Conservation (phyloP, 2,329 filamentous ascomycete genomes). For the Mycosphaerelloides madeirae region DNA sequence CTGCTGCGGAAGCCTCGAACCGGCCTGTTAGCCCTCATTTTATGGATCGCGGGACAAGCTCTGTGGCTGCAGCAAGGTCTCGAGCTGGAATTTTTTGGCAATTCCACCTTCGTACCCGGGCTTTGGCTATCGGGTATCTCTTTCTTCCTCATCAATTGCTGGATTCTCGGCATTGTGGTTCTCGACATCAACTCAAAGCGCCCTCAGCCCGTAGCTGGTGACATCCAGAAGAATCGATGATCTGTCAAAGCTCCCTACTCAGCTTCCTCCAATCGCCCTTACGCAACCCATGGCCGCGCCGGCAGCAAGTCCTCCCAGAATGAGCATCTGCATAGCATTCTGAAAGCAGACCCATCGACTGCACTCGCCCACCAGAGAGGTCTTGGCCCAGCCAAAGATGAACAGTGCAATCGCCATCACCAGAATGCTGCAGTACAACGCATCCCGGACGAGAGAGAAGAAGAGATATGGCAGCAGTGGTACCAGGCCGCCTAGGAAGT, state of each 20-base stretch:
- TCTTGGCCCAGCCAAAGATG: conserved; percentile 62
- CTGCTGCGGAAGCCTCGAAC: conserved; percentile 57
- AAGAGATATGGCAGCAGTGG: conserved; percentile 68
- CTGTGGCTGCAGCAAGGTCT: conserved; percentile 49
- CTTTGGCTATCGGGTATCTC: conserved; percentile 69
- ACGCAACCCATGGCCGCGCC: conserved; percentile 62
- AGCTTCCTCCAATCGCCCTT: conserved; percentile 44
- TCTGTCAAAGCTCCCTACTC: neutral
- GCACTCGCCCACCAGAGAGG: conserved; percentile 46
- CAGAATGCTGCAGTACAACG: conserved; percentile 55
- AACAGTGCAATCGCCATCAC: conserved; percentile 60
- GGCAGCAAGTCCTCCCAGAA: conserved; percentile 62
- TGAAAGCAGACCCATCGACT: conserved; percentile 47
- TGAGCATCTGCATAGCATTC: conserved; percentile 60
- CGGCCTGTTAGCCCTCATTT: conserved; percentile 59
- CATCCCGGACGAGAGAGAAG: conserved; percentile 40
- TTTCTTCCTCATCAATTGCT: conserved; percentile 84
- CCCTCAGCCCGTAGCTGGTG: neutral
- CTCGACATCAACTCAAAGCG: conserved; percentile 50
- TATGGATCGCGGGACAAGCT: conserved; percentile 72
- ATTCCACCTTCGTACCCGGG: conserved; percentile 78
- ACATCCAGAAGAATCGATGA: conserved; percentile 13
- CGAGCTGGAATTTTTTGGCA: conserved; percentile 57
- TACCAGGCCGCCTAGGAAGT: conserved; percentile 67
- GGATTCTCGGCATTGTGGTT: conserved; percentile 79